phyloP scores from a whole-genome alignment of 108 stramenopile genomes.

The Skeletonema potamos region DNA sequence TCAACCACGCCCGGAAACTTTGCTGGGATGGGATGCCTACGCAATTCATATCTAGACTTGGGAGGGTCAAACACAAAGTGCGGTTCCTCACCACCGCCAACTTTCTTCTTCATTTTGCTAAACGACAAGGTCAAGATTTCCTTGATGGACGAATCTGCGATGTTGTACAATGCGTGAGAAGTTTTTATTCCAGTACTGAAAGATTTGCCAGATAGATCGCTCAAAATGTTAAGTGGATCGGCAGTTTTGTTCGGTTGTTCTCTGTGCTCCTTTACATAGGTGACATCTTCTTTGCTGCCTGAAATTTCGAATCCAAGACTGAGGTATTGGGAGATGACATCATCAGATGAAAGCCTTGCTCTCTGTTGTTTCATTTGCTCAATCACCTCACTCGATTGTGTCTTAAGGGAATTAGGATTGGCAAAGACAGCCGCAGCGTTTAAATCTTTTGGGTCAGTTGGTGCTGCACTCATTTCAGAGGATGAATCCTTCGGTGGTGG shows the following conservation, averaged over 20 bases:
- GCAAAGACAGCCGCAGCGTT: slow-evolving; percentile 34
- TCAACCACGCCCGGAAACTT: slow-evolving; percentile 86
- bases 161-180: slow-evolving; percentile 44
- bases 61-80: slow-evolving; percentile 72
- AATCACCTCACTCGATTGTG: slow-evolving; percentile 26
- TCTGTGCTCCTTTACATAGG: slow-evolving; percentile 37
- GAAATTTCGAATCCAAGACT: slow-evolving; percentile 46
- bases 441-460: slow-evolving; percentile 13
- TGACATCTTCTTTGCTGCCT: slow-evolving; percentile 14
- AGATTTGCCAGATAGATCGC: slow-evolving; percentile 46
- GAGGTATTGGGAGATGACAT: slow-evolving; percentile 38
- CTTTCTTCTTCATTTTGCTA: slow-evolving; percentile 22
- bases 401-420: slow-evolving; percentile 34
- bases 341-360: slow-evolving; percentile 5
- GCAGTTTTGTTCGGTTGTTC: slow-evolving; percentile 1
- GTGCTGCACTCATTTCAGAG: slow-evolving; percentile 1
- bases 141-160: slow-evolving; percentile 53
- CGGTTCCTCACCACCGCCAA: background rate
- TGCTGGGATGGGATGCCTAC: slow-evolving; percentile 65
- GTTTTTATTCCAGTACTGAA: slow-evolving; percentile 46
- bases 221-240: slow-evolving; percentile 44
- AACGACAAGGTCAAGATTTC: slow-evolving; percentile 45
- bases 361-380: slow-evolving; percentile 16
- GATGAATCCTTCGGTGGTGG: slow-evolving; percentile 5
- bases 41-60: slow-evolving; percentile 66